Conservation (phyloP, 495 filamentous ascomycete genomes). For the Hamigera avellanea region DNA sequence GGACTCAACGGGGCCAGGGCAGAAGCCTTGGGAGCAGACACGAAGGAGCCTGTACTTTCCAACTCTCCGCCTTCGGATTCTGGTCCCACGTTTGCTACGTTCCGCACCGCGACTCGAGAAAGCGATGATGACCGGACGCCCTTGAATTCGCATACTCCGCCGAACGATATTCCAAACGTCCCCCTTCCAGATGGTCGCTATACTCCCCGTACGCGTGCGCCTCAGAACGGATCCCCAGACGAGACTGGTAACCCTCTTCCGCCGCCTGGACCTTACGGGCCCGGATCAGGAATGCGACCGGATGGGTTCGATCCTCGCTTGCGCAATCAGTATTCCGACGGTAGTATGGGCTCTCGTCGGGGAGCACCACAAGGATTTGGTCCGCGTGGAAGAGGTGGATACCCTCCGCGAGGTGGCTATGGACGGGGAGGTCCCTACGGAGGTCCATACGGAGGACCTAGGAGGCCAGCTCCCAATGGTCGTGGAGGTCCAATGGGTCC, state of each 20-base stretch:
- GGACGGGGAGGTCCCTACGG: constrained; percentile 45
- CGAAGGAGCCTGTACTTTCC: constrained; percentile 40
- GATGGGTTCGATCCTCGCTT: constrained; percentile 37
- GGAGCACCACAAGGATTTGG: constrained; percentile 39
- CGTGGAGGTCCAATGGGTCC: constrained; percentile 27
- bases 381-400: constrained; percentile 40
- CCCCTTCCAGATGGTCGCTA: constrained; percentile 12
- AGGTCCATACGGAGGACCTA: constrained; percentile 30
- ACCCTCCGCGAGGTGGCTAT: constrained; percentile 46
- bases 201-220: constrained; percentile 9
- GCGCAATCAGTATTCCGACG: constrained; percentile 49
- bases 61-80: constrained; percentile 43
- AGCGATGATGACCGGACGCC: constrained; percentile 76
- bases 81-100: constrained; percentile 64
- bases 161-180: constrained; percentile 14
- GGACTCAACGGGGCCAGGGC: constrained; percentile 22
- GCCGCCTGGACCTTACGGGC: constrained; percentile 23
- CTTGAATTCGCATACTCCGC: constrained; percentile 51
- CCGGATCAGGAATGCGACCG: constrained; percentile 26
- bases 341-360: constrained; percentile 43
- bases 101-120: constrained; percentile 51
- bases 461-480: constrained; percentile 19
- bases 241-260: constrained; percentile 58
- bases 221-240: constrained; percentile 42
- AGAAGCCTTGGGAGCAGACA: constrained; percentile 33